Evolutionary conservation across 768 basidiomycete genomes (phyloP), one percentile per base, ranked within the genome.

Genomic region (Boletus rubescentipes): DNA sequence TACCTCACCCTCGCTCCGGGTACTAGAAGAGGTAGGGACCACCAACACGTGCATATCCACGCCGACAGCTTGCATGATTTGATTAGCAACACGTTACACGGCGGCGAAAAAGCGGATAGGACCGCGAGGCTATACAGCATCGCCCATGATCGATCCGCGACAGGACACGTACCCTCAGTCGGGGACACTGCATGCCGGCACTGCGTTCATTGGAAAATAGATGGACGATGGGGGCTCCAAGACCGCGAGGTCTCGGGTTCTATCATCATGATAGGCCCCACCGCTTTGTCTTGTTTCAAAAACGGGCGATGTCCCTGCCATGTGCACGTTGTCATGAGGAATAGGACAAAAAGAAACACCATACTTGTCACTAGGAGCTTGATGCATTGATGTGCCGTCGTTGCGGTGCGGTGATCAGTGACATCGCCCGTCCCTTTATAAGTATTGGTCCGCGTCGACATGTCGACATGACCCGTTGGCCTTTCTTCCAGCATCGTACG

Each of bases 91-190:
- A 35, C 32, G 16, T 32, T 16, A 50, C 11, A 26, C 6, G 12
- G 48, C 49, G 49, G 49, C 18, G n/a, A 50, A 39, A 35, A 9
- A 50, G 49, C 11, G 7, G 37, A 40, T 45, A 18, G 9, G 26
- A 16, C 15, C 20, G 23, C 30, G 18, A 37, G 51, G 51, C 51
- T 45, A 26, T 52, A 32, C 51, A 37, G 51, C 51, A 52, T 52
- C 37, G 51, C 44, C 51, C 18, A 20, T 14, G 44, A 52, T 46
- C 51, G 30, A 40, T 46, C 30, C 44, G 21, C 49, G 39, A 41
- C 26, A 10, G 15, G 10, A 4, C 9, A 18, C 15, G 21, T 26
- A 18, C 23, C 11, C 11, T 29, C 35, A 11, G 32, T 46, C 29
- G n/a, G 37, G 23, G 40, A 31, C 30, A 9, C 18, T 31, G 31